Conservation (phyloP, 1,284 basidiomycete genomes). For the Hemileia vastatrix region DNA sequence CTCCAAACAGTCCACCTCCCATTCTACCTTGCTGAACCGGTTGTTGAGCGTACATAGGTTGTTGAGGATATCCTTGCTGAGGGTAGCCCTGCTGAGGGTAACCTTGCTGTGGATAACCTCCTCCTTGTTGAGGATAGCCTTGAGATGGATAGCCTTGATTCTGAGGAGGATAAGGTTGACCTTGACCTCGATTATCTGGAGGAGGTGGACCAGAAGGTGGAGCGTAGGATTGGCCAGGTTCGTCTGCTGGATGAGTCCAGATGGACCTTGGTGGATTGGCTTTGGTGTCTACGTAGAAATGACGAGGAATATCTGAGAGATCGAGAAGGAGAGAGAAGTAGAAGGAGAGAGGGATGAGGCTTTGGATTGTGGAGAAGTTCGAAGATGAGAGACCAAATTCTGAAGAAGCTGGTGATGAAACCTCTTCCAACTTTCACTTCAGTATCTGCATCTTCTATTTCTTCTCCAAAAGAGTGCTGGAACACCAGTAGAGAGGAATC, state of each 20-base stretch:
- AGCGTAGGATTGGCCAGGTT: conserved; percentile 13
- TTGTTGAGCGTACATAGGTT: not conserved
- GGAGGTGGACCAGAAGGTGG: not conserved
- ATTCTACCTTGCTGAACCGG: not conserved
- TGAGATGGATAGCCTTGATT: not conserved
- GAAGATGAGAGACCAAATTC: too few species aligned
- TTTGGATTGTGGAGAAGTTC: too few species aligned
- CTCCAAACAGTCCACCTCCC: not conserved
- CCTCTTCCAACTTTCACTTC: too few species aligned
- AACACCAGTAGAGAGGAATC: too few species aligned
- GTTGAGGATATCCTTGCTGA: not conserved
- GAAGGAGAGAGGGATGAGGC: not conserved
- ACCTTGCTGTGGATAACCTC: not conserved
- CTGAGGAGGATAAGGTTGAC: not conserved
- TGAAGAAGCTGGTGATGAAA: too few species aligned
- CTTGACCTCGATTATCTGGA: not conserved
- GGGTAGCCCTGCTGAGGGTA: not conserved
- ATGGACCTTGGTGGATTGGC: conserved; percentile 40
- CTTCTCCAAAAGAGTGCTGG: too few species aligned
- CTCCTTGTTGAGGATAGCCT: not conserved
- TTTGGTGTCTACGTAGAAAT: conserved; percentile 39
- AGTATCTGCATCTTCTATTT: too few species aligned
- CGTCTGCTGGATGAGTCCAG: conserved; percentile 42
- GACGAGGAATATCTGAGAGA: not conserved
- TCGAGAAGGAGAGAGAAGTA: not conserved